Evolutionary conservation across 2,329 filamentous ascomycete genomes (phyloP), one percentile per base, ranked within the genome.

Genomic region (Fusarium armeniacum): DNA sequence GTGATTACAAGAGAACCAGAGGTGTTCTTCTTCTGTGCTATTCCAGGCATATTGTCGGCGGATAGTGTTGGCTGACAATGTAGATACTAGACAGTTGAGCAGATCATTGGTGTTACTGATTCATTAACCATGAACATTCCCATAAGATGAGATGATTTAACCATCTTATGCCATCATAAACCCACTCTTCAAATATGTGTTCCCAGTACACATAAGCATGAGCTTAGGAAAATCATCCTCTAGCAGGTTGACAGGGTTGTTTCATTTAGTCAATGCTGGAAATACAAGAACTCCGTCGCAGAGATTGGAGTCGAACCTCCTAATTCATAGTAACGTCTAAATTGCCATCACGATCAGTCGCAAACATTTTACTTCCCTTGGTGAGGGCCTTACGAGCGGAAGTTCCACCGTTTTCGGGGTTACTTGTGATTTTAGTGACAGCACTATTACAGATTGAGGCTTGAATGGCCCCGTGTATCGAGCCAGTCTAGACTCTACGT

Each of bases 71-170:
- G 2, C 11, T 15, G 33, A 16, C 3, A 18, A 7, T 35, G 33
- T 9, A 35, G 11, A 41, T 70, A 71, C 67, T 26, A 64, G 40
- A 40, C 53, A 44, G n/a, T 45, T 73, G 54, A 61, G 12, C 20
- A 41, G 3, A 11, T 41, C 9, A 16, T 16, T 8, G 6, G 15
- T 15, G 16, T 35, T 4, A 12, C 15, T 8, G 8, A 18, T 18
- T 35, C 1, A 6, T 16, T 35, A 16, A 28, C 3, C 9, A 28
- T 28, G 28, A 10, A 26, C 9, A 10, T 28, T 9, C 28, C 28
- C 9, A 4, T 28, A 9, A 28, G 28, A 28, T 11, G 9, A 11
- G 9, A 28, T 10, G 9, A 33, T 41, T 41, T 5, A 10, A 13
- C 16, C 3, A 49, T 11, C 18, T 38, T 6, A 38, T 20, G n/a